Conservation (phyloP, 2,329 filamentous ascomycete species). For the Aspergillus novoparasiticus region DNA sequence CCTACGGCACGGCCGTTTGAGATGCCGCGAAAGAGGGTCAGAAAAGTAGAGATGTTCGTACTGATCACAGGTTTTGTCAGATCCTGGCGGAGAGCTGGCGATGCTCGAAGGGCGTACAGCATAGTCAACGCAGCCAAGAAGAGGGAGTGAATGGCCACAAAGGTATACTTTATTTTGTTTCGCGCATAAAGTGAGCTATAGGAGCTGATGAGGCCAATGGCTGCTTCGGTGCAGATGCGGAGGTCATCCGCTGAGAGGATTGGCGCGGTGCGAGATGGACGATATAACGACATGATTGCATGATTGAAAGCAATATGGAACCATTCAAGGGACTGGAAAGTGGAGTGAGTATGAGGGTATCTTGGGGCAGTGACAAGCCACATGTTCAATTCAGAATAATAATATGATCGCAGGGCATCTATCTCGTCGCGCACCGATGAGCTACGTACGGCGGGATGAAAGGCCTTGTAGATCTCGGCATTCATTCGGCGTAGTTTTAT, state of each 20-base stretch:
- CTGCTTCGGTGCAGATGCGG: conserved; percentile 13
- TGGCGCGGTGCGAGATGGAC: conserved; percentile 26
- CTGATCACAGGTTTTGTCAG: conserved; percentile 13
- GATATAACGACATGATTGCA: conserved; percentile 8
- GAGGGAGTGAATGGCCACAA: conserved; percentile 28
- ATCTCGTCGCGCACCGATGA: neutral
- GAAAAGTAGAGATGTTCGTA: conserved; percentile 15
- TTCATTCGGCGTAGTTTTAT: conserved; percentile 29
- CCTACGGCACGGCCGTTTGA: conserved; percentile 20
- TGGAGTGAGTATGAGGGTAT: conserved; percentile 23
- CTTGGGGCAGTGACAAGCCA: conserved; percentile 29
- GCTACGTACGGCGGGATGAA: conserved; percentile 19
- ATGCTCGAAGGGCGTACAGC: conserved; percentile 29
- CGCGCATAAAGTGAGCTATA: conserved; percentile 27
- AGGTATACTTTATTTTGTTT: conserved; percentile 31
- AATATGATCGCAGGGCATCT: conserved; percentile 2
- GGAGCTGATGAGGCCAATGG: conserved; percentile 16
- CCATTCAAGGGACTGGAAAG: conserved; percentile 31
- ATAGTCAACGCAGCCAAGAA: conserved; percentile 34
- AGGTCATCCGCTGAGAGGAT: conserved; percentile 14
- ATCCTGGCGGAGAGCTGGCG: conserved; percentile 16
- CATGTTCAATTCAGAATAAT: conserved; percentile 19
- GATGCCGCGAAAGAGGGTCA: conserved; percentile 14
- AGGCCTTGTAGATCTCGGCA: conserved; percentile 21
- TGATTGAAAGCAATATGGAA: conserved; percentile 32